Percentiles rank a stretch among this genome's conserved stretches.
Conservation (phyloP, 306 rosid species). For the Corylus americana region DNA sequence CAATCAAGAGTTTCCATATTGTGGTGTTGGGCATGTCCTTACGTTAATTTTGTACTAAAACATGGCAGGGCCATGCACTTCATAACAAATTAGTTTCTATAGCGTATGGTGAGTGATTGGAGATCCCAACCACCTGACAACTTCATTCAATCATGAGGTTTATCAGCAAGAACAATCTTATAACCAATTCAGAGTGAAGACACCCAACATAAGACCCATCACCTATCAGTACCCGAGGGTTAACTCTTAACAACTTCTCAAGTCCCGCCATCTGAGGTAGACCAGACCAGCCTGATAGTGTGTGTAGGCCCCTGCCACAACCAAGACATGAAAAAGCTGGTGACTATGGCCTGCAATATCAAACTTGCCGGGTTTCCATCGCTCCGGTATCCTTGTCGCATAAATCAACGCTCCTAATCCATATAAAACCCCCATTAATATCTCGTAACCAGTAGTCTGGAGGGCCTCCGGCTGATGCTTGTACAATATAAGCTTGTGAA, state of each 20-base stretch:
- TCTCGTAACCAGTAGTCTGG: slow-evolving; percentile 54
- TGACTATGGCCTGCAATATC: slow-evolving; percentile 71
- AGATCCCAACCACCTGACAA: not conserved
- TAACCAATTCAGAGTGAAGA: not conserved
- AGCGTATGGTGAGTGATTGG: not conserved
- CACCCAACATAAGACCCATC: slow-evolving; percentile 1
- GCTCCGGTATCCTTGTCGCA: slow-evolving; percentile 55
- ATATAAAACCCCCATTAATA: slow-evolving; percentile 57
- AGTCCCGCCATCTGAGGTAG: slow-evolving; percentile 61
- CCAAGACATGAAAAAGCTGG: slow-evolving; percentile 65
- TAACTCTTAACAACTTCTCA: slow-evolving; percentile 41
- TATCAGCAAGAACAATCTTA: not conserved
- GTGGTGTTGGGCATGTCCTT: no score
- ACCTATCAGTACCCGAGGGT: not conserved
- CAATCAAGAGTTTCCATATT: no score
- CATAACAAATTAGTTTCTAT: no score
- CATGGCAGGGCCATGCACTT: not conserved
- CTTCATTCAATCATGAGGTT: not conserved
- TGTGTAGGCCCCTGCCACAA: slow-evolving; percentile 66
- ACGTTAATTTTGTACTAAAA: no score
- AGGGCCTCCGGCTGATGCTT: slow-evolving; percentile 44
- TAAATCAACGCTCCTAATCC: slow-evolving; percentile 64
- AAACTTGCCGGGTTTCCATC: slow-evolving; percentile 69
- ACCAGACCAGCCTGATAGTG: slow-evolving; percentile 53
- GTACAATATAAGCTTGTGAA: slow-evolving; percentile 50